Percentiles rank a stretch among this genome's conserved stretches.
phyloP scores from a whole-genome alignment of 2,329 filamentous ascomycete genomes.

The Fusarium luffae region DNA sequence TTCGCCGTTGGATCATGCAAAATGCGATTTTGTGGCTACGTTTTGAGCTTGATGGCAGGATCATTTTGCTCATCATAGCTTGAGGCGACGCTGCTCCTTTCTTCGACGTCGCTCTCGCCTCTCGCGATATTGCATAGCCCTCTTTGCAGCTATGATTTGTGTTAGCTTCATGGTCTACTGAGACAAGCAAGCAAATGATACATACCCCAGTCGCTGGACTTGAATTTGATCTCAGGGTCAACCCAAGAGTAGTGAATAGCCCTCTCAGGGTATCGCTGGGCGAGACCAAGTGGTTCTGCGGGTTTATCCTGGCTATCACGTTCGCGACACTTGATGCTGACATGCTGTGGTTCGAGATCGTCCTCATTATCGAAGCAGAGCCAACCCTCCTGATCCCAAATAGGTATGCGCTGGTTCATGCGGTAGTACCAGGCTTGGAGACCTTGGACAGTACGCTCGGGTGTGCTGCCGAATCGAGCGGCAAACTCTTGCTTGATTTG shows the following conservation, averaged over 20 bases:
- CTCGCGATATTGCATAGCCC: slow-evolving; percentile 51
- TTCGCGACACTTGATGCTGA: slow-evolving; percentile 55
- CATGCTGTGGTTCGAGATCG: slow-evolving; percentile 52
- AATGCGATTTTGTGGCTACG: not conserved
- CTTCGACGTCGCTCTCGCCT: slow-evolving; percentile 52
- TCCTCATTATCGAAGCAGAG: slow-evolving; percentile 55
- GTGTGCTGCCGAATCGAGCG: slow-evolving; percentile 52
- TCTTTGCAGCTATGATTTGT: slow-evolving; percentile 48
- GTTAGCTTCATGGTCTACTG: slow-evolving; percentile 28
- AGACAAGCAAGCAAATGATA: slow-evolving; percentile 19
- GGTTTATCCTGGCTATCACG: slow-evolving; percentile 52
- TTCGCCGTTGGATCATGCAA: not conserved
- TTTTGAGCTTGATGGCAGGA: slow-evolving; percentile 13
- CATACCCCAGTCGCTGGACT: slow-evolving; percentile 56
- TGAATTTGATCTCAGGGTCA: slow-evolving; percentile 51
- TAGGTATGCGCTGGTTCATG: slow-evolving; percentile 56
- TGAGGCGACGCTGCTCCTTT: slow-evolving; percentile 53
- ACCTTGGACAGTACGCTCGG: slow-evolving; percentile 54
- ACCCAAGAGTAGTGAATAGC: slow-evolving; percentile 61
- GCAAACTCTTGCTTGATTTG: slow-evolving; percentile 55
- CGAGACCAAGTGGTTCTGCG: slow-evolving; percentile 52
- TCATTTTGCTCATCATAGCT: slow-evolving; percentile 44
- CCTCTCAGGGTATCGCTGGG: slow-evolving; percentile 60
- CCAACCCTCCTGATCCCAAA: slow-evolving; percentile 55
- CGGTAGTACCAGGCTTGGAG: slow-evolving; percentile 59